Base-by-base conservation (phyloP, 2,329 filamentous ascomycete species). In the Cordyceps cicadae region DNA sequence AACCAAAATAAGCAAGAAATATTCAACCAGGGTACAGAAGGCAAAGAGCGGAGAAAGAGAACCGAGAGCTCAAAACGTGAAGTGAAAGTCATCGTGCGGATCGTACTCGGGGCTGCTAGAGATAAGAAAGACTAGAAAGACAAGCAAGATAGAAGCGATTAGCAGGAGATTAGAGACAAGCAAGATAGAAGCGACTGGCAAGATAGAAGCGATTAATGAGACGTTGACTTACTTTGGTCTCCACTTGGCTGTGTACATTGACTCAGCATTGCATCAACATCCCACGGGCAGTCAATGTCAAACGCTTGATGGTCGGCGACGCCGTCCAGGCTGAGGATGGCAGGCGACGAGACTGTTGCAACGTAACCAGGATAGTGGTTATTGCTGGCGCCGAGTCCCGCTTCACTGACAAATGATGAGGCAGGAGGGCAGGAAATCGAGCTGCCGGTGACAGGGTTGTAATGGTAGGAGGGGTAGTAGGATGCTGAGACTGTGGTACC, bases 261-360 rank as follows among this genome's bases (percentile, higher is more conserved):
- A 12, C 65, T 65, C 43, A 67, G 49, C 9, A 68, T 62, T 14
- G 59, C 61, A 29, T 68, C 64, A 8, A 67, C 26, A 9, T 68
- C 66, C 63, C 64, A 67, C 19, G 66, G 64, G 39, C 56, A 66
- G 26, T 65, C 60, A 46, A 68, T 65, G 53, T 68, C 66, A 39
- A 65, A 67, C 39, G 59, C 60, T 17, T 68, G 62, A 37, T 65
- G 60, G 21, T 68, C 62, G 1, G 58, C 60, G 19, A 68, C 32
- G 26, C 51, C 43, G 3, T 67, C 64, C 49, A 68, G 60, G 14
- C 54, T 53, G 57, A 67, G 54, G 7, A 64, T 54, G 2, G 63
- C 56, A 1, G 61, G 62, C 12, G 60, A 50, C 1, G 21, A 63
- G 37, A 14, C 43, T 61, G n/a, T 64, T 54, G 51, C 63, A 64